Evolutionary conservation across 805 yeast genomes (phyloP).

Genomic region (Starmera quercuum): DNA sequence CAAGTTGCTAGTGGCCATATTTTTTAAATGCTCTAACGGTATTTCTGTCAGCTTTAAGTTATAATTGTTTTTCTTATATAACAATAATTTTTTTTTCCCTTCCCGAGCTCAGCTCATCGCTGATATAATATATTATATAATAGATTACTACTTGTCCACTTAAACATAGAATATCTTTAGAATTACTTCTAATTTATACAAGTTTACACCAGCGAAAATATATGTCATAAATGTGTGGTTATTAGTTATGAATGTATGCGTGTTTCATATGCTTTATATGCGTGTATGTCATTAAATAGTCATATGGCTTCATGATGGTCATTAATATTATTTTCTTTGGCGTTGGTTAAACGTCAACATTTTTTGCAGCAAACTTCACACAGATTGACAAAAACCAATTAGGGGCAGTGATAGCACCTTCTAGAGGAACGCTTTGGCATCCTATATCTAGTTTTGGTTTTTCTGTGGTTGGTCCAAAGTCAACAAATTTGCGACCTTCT

Average conservation of each 20-base stretch:
- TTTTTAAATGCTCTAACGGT: neutral
- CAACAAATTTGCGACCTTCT: conserved; percentile 31
- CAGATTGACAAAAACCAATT: conserved; percentile 13
- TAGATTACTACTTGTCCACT: too few species aligned
- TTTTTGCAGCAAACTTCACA: conserved; percentile 4
- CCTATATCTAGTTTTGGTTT: conserved; percentile 36
- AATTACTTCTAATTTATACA: too few species aligned
- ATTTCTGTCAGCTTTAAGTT: neutral
- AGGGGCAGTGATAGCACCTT: conserved; percentile 29
- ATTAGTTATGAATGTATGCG: too few species aligned
- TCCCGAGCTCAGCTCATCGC: conserved; percentile 10
- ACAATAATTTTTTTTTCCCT: conserved; percentile 8
- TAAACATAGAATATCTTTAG: too few species aligned
- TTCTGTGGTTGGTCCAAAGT: conserved; percentile 39
- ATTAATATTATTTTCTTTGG: too few species aligned
- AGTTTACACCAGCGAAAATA: too few species aligned
- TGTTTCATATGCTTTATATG: too few species aligned
- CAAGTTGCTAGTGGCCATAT: neutral
- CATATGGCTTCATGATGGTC: too few species aligned
- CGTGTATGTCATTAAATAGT: too few species aligned
- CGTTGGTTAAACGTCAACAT: neutral
- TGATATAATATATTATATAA: conserved; percentile 2
- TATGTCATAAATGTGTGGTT: too few species aligned
- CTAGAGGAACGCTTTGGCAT: conserved; percentile 26
- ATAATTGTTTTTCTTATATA: neutral